Evolutionary conservation across 2,329 filamentous ascomycete genomes (phyloP).

Genomic region (Zasmidium cellare): DNA sequence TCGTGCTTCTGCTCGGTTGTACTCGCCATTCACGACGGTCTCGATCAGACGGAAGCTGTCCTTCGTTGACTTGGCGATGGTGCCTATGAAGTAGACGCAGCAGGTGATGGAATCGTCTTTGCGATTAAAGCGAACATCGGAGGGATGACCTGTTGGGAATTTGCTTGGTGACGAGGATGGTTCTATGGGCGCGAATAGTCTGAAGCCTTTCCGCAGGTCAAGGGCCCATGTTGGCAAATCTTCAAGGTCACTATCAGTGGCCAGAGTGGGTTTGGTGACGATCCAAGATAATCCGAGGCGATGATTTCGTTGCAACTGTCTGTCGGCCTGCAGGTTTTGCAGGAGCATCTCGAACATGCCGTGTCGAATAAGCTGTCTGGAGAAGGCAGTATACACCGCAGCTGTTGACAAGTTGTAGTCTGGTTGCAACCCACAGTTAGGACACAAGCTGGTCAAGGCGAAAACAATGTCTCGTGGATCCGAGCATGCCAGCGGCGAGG

Average conservation of each 20-base stretch:
- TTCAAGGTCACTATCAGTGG: not conserved
- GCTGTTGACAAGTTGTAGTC: not conserved
- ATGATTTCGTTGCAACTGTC: not conserved
- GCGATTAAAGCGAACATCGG: not conserved
- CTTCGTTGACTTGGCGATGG: not conserved
- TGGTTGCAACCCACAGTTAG: not conserved
- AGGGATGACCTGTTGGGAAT: not conserved
- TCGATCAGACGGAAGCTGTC: not conserved
- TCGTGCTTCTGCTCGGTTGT: not conserved
- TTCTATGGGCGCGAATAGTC: not conserved
- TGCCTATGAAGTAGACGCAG: not conserved
- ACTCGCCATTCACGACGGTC: not conserved
- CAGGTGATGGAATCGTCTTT: not conserved
- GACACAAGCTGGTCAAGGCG: not conserved
- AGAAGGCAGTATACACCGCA: not conserved
- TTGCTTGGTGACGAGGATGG: too few relatives aligned
- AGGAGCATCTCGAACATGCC: not conserved
- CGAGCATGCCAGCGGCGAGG: not conserved
- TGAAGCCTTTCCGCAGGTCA: not conserved
- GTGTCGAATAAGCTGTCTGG: not conserved
- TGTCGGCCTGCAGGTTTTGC: not conserved
- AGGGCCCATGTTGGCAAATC: not conserved
- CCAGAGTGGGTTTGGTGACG: too few relatives aligned
- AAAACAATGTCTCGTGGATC: not conserved
- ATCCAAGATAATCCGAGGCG: too few relatives aligned